Conservation (phyloP, 2,329 filamentous ascomycete species). For the Blastomyces silverae region DNA sequence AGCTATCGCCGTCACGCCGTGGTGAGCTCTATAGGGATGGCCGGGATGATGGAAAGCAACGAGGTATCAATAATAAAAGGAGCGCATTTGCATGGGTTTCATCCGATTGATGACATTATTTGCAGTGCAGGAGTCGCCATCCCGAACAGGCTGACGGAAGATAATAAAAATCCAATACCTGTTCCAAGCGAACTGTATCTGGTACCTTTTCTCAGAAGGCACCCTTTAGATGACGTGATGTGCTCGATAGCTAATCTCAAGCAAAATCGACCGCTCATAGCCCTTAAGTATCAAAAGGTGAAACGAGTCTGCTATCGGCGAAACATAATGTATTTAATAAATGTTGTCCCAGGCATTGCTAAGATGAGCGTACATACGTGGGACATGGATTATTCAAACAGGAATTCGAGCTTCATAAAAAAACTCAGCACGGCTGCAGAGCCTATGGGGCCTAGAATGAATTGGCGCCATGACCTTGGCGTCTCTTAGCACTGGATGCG, state of each 20-base stretch:
- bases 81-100: not conserved
- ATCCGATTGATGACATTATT: not conserved
- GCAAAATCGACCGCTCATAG: too few species aligned
- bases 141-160: not conserved
- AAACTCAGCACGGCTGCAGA: too few species aligned
- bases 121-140: not conserved
- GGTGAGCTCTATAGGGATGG: not conserved
- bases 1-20: not conserved
- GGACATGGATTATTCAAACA: conserved; percentile 4
- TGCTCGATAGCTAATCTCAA: too few species aligned
- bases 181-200: not conserved
- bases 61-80: not conserved
- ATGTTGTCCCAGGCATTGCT: too few species aligned
- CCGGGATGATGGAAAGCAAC: not conserved
- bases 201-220: not conserved
- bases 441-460: not conserved
- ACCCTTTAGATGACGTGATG: not conserved
- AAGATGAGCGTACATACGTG: too few species aligned
- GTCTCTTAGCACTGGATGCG: not conserved
- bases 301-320: not conserved
- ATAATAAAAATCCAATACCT: not conserved
- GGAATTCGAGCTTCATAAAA: too few species aligned
- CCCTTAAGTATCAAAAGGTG: not conserved
- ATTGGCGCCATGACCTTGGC: not conserved
- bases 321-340: not conserved